phyloP scores from a whole-genome alignment of 2,329 filamentous ascomycete species.

The Stemphylium lycopersici region DNA sequence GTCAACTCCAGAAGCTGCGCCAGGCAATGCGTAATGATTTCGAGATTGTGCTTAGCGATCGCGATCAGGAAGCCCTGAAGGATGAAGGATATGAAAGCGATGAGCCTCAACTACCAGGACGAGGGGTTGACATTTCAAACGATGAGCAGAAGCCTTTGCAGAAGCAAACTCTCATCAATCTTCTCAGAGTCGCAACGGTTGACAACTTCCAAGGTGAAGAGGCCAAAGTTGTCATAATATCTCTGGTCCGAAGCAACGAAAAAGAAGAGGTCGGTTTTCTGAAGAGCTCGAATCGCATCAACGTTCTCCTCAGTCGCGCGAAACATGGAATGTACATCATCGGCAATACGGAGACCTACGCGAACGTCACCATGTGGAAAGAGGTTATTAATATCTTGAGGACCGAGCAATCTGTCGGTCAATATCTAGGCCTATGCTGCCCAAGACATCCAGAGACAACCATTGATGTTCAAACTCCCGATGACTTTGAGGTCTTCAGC shows the following conservation, averaged over 20 bases:
- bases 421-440: slow-evolving; percentile 31
- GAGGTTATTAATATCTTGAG: slow-evolving; percentile 58
- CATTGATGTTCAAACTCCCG: slow-evolving; percentile 32
- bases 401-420: slow-evolving; percentile 15
- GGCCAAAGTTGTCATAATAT: slow-evolving; percentile 72
- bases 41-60: slow-evolving; percentile 68
- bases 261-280: slow-evolving; percentile 68
- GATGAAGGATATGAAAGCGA: slow-evolving; percentile 27
- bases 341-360: slow-evolving; percentile 67
- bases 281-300: slow-evolving; percentile 69
- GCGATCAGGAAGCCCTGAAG: slow-evolving; percentile 62
- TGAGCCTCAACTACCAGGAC: too few species aligned
- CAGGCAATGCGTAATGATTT: slow-evolving; percentile 55
- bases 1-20: slow-evolving; percentile 62
- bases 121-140: too few species aligned
- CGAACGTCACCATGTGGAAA: slow-evolving; percentile 67
- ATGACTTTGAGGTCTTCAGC: slow-evolving; percentile 35
- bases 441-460: slow-evolving; percentile 33
- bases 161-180: too few species aligned
- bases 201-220: slow-evolving; percentile 84
- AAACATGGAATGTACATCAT: slow-evolving; percentile 75
- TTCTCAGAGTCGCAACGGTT: slow-evolving; percentile 62
- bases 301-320: slow-evolving; percentile 70
- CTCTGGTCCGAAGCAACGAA: slow-evolving; percentile 72
- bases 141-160: too few species aligned